Conservation (phyloP, 768 basidiomycete species). For the Lactarius psammicola region DNA sequence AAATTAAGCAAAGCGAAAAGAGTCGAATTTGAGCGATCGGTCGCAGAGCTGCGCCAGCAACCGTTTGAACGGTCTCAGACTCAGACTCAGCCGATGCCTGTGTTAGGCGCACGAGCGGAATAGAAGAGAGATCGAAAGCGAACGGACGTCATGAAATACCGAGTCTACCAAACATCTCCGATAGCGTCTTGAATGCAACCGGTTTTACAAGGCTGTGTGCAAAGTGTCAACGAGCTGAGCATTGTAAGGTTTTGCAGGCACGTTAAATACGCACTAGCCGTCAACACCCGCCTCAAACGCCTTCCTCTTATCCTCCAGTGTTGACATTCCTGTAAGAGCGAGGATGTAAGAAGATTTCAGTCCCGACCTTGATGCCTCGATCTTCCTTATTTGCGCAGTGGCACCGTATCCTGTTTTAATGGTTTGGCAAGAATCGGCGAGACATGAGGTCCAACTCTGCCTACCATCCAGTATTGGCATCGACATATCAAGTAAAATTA, state of each 20-base stretch:
- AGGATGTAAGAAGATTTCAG: conserved; percentile 54
- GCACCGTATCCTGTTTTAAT: conserved; percentile 70
- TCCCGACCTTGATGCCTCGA: conserved; percentile 48
- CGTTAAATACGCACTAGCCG: conserved; percentile 73
- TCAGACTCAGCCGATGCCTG: background rate
- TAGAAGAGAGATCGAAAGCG: background rate
- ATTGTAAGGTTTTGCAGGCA: background rate
- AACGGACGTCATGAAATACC: conserved; percentile 44
- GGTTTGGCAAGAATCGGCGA: background rate
- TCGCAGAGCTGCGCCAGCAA: background rate
- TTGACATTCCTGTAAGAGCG: conserved; percentile 92
- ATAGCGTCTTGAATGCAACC: conserved; percentile 88
- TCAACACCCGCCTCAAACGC: conserved; percentile 94
- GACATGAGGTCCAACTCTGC: conserved; percentile 25
- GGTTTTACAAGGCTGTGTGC: conserved; percentile 81
- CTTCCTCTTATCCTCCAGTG: conserved; percentile 84
- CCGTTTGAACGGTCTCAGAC: background rate
- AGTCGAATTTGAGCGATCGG: background rate
- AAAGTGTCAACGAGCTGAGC: conserved; percentile 3
- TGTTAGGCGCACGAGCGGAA: background rate
- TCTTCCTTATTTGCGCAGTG: conserved; percentile 73
- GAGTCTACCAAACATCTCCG: conserved; percentile 77
- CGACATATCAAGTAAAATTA: conserved; percentile 84
- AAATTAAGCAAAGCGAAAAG: conserved; percentile 21
- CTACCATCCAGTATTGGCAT: conserved; percentile 92